Percentiles rank a stretch among this genome's conserved stretches.
These are phyloP conservation scores for Strigomonas culicis DNA, from an alignment of 208 protist genomes.

Conservation along the genomic window DNA sequence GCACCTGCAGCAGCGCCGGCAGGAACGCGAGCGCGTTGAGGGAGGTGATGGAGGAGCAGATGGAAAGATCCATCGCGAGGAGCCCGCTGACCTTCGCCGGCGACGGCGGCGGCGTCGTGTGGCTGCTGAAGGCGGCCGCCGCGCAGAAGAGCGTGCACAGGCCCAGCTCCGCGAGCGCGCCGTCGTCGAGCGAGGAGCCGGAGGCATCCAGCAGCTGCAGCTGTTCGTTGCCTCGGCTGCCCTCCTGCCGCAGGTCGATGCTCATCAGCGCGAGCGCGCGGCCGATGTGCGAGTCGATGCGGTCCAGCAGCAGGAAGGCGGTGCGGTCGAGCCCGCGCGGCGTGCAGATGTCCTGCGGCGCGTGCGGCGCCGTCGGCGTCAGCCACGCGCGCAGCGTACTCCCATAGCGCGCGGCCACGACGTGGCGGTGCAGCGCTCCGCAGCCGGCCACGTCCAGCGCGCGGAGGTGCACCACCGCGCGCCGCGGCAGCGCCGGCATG, in stretches of 20 bases:
- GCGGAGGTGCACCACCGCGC: not conserved
- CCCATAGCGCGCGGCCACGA: not conserved
- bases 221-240: not conserved
- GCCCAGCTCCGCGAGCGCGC: slow-evolving; percentile 31
- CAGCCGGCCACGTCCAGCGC: slow-evolving; percentile 50
- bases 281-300: not conserved
- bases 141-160: slow-evolving; percentile 24
- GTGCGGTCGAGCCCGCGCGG: not conserved
- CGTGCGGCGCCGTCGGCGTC: too few relatives aligned
- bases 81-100: slow-evolving; percentile 14
- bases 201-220: slow-evolving; percentile 28
- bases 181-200: slow-evolving; percentile 34
- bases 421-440: slow-evolving; percentile 16
- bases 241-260: slow-evolving; percentile 8
- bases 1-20: slow-evolving; percentile 38
- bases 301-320: not conserved
- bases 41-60: slow-evolving; percentile 26
- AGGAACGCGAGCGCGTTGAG: slow-evolving; percentile 36
- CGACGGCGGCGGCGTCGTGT: not conserved
- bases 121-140: slow-evolving; percentile 1
- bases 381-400: not conserved
- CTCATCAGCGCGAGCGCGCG: slow-evolving; percentile 1
- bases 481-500: not conserved
- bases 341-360: not conserved
- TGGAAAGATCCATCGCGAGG: slow-evolving; percentile 42